Evolutionary conservation across 1,284 basidiomycete species (phyloP).

Genomic region (Ceratobasidium sp.): DNA sequence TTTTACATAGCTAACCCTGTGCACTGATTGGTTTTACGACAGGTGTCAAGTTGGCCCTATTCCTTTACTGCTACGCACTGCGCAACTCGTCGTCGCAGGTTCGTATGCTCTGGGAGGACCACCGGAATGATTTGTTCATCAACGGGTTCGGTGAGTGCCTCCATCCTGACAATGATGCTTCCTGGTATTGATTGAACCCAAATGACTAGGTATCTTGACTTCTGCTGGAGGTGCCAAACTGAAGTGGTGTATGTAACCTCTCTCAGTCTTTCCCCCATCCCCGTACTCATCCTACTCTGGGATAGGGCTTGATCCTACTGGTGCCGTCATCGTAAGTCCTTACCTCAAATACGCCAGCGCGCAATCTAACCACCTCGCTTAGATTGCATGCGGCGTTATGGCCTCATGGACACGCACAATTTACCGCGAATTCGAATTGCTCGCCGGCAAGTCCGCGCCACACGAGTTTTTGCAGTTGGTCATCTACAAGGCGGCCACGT

Average conservation of each 20-base stretch:
- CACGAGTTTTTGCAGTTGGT: conserved; percentile 91
- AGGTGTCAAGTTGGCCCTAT: conserved; percentile 89
- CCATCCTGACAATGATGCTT: conserved; percentile 25
- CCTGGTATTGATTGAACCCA: conserved; percentile 50
- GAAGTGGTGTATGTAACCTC: conserved; percentile 75
- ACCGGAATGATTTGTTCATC: conserved; percentile 90
- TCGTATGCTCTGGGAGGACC: conserved; percentile 94
- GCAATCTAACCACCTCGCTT: conserved; percentile 53
- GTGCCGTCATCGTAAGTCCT: conserved; percentile 77
- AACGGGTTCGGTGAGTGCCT: conserved; percentile 74
- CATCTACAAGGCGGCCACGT: conserved; percentile 93
- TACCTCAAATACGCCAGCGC: not conserved
- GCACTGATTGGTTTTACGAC: conserved; percentile 16
- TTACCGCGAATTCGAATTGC: conserved; percentile 84
- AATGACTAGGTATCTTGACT: conserved; percentile 82
- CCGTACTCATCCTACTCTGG: conserved; percentile 18
- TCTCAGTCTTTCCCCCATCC: conserved; percentile 15
- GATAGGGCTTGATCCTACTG: conserved; percentile 82
- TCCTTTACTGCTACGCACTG: conserved; percentile 87
- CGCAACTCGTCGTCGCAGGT: conserved; percentile 90
- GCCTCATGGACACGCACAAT: conserved; percentile 84
- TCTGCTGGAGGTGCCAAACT: conserved; percentile 91
- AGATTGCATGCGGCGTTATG: conserved; percentile 87
- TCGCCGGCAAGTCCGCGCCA: conserved; percentile 93
- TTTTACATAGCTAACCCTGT: conserved; percentile 1